Base-by-base conservation (phyloP, 495 filamentous ascomycete genomes). In the Echria macrotheca region DNA sequence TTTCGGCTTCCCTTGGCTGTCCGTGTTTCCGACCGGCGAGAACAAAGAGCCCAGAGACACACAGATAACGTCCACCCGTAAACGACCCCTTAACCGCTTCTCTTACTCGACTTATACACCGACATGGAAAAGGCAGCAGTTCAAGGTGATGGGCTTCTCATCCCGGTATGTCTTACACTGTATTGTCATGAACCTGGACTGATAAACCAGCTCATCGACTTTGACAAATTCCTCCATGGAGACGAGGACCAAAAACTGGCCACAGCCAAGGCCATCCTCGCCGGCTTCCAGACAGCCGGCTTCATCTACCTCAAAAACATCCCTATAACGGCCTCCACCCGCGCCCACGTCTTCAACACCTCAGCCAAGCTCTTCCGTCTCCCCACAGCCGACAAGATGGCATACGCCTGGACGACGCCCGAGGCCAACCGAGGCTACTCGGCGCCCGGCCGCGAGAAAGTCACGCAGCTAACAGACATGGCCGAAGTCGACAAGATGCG, bases 221-320 rank as follows among this genome's bases (percentile, higher is more conserved):
- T 96, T 63, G 76, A 75, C 17, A 77, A 76, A 48, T 94, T 95
- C 66, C 77, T 87, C 23, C 63, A 79, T 35, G 83, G 82, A 4
- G 76, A 75, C 12, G 70, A 80, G 0, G 63, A 78, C 25, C 72
- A 85, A 36, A 86, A 84, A 52, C 70, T 75, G 45, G 58, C 76
- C 37, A 82, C 86, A 5, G 91, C 89, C 2, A 61, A 79, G 22
- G 75, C 83, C 29, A 81, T 96, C 50, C 79, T 90, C 19, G 57
- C 78, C 18, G 91, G 87, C 15, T 95, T 97, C 69, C 84, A 86
- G 48, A 82, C 76, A 7, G 87, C 88, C 4, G 91, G 91, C 25
- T 97, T 96, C 68, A 78, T 96, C 59, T 97, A 96, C 66, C 79
- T 97, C 35, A 86, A 81, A 43, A 81, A 90, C 60, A 84, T 88